Evolutionary conservation across 2,329 filamentous ascomycete genomes (phyloP).

Genomic region (Fusarium beomiforme): DNA sequence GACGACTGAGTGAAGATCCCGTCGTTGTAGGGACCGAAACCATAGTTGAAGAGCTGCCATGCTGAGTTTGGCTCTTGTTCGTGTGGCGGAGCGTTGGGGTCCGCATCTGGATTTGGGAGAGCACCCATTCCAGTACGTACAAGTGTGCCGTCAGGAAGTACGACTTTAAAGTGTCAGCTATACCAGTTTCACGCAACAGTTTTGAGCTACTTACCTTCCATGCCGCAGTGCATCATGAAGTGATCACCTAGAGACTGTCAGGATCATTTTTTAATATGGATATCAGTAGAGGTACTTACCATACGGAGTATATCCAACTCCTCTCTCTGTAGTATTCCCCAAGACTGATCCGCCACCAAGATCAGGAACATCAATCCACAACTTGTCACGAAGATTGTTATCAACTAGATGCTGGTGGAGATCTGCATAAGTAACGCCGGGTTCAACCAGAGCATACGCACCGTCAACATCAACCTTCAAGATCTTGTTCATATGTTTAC

Average conservation of each 20-base stretch:
- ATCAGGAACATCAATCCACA: conserved; percentile 35
- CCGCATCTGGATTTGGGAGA: conserved; percentile 23
- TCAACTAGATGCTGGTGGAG: conserved; percentile 30
- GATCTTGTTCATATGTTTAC: conserved; percentile 31
- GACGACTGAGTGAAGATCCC: conserved; percentile 29
- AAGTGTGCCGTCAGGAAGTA: conserved; percentile 22
- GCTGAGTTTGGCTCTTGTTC: conserved; percentile 28
- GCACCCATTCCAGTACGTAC: conserved; percentile 34
- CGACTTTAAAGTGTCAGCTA: neutral
- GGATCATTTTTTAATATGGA: neutral
- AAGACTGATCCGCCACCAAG: conserved; percentile 29
- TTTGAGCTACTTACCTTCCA: conserved; percentile 13
- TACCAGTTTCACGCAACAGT: neutral
- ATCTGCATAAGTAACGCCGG: conserved; percentile 23
- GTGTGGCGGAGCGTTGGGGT: conserved; percentile 20
- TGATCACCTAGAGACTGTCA: conserved; percentile 1
- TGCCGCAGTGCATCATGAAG: conserved; percentile 35
- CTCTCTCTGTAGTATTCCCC: conserved; percentile 28
- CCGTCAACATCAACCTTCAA: conserved; percentile 29
- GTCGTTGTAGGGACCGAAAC: conserved; percentile 30
- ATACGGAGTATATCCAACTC: conserved; percentile 34
- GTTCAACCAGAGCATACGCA: conserved; percentile 26
- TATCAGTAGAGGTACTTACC: neutral
- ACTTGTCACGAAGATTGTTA: conserved; percentile 19
- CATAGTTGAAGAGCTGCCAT: conserved; percentile 34